These are phyloP conservation scores for Aspergillus ochraceus DNA, from an alignment of 2,329 filamentous ascomycete genomes.

Conservation along the genomic window DNA sequence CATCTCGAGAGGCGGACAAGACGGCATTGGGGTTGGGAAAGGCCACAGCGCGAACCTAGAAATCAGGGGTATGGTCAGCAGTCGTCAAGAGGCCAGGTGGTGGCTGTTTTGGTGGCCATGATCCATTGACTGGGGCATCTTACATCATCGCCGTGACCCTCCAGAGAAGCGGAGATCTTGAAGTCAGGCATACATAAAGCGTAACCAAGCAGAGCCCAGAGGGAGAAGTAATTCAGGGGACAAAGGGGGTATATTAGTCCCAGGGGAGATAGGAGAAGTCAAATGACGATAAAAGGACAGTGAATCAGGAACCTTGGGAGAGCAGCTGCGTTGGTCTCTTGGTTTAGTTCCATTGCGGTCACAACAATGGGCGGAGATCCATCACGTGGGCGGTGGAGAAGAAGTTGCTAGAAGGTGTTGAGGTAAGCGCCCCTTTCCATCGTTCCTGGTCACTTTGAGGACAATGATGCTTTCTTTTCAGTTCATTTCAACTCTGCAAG, in stretches of 20 bases:
- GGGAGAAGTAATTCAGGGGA: neutral
- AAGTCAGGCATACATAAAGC: constrained; percentile 69
- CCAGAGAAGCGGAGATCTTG: constrained; percentile 87
- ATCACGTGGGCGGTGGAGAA: constrained; percentile 35
- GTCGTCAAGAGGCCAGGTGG: constrained; percentile 18
- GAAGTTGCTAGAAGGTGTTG: constrained; percentile 26
- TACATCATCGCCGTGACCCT: constrained; percentile 93
- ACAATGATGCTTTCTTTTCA: too few species aligned
- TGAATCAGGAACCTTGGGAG: neutral
- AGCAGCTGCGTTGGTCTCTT: constrained; percentile 6
- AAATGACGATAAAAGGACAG: neutral
- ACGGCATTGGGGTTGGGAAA: constrained; percentile 73
- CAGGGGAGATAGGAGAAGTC: neutral
- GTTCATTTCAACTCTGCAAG: too few species aligned
- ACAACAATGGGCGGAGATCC: constrained; percentile 24
- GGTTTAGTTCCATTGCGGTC: constrained; percentile 17
- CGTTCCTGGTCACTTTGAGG: too few species aligned
- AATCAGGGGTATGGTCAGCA: constrained; percentile 62
- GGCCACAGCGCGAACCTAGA: constrained; percentile 79
- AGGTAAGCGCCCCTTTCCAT: neutral
- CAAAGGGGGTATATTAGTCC: neutral
- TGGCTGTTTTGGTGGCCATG: constrained; percentile 14
- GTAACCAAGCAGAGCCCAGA: constrained; percentile 1
- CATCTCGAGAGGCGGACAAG: constrained; percentile 87
- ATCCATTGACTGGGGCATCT: constrained; percentile 36